phyloP scores from a whole-genome alignment of 2,329 filamentous ascomycete species.

The Colletotrichum gloeosporioides region DNA sequence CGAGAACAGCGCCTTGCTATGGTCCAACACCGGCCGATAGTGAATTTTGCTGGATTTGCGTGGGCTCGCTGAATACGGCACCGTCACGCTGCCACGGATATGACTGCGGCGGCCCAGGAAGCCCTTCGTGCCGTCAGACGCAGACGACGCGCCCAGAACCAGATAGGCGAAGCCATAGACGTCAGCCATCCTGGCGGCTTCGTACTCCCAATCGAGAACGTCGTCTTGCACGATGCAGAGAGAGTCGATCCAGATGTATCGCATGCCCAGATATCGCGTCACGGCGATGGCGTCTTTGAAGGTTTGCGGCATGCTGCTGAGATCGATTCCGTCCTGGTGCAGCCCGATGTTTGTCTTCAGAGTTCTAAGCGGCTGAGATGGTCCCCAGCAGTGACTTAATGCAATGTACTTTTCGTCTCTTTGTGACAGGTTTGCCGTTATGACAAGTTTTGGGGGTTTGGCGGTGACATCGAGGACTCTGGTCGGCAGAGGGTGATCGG shows the following conservation, averaged over 20 bases:
- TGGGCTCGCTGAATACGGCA: background rate
- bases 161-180: background rate
- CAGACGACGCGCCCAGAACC: background rate
- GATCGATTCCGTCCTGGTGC: background rate
- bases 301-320: background rate
- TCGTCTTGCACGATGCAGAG: constrained; percentile 25
- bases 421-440: background rate
- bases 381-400: background rate
- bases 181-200: background rate
- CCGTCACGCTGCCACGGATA: background rate
- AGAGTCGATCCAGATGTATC: constrained; percentile 24
- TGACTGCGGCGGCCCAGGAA: background rate
- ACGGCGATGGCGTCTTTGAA: constrained; percentile 12
- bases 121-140: background rate
- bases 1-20: background rate
- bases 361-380: background rate
- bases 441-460: background rate
- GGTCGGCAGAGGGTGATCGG: background rate
- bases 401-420: background rate
- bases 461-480: background rate
- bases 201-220: constrained; percentile 10
- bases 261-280: constrained; percentile 7
- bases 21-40: background rate
- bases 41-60: background rate
- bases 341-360: background rate